Base-by-base conservation (phyloP, 2,329 filamentous ascomycete genomes). In the Pochonia chlamydosporia region DNA sequence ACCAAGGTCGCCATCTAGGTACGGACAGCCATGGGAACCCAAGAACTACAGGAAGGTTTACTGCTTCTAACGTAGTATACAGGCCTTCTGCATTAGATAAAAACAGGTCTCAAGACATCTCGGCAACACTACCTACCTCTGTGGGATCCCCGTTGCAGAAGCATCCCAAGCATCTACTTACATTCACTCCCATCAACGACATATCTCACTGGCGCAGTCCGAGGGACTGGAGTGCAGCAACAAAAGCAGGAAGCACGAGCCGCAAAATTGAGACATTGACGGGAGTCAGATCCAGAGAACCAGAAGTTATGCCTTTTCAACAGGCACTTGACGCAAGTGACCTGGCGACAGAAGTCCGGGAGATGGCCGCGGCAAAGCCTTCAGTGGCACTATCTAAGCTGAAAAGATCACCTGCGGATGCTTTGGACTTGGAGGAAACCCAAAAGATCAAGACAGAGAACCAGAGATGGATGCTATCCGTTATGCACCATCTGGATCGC, bases 381-480 rank as follows among this genome's bases (percentile, higher is more conserved):
- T 20, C 42, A 5, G 40, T 48, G 16, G 52, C 47, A 10, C 42
- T 60, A 14, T 40, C 49, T 13, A 50, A 49, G 20, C 43, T 60
- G 11, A 46, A 56, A 30, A 18, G 49, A 16, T 30, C 55, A 5
- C 45, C 41, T 23, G 28, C 39, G 10, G 23, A 35, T 16, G 25
- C 9, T 11, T 11, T 40, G 16, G 37, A 23, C 8, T n/a, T 40
- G 1, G 49, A 49, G 5, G 36, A 46, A n/a, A 35, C 40, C 10
- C 16, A 21, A 8, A 25, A 39, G 30, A 43, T 51, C 64, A 76
- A 35, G 10, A 39, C 44, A 10, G 47, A 57, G 24, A 49, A 49
- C 10, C 49, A 46, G 33, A 52, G 52, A 21, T 84, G 80, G 80
- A 75, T 89, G 66, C 67, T 84, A 28, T 81, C 75, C 24, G 73